Evolutionary conservation across 257 asterid genomes (phyloP).

Genomic region (Fraxinus americana): DNA sequence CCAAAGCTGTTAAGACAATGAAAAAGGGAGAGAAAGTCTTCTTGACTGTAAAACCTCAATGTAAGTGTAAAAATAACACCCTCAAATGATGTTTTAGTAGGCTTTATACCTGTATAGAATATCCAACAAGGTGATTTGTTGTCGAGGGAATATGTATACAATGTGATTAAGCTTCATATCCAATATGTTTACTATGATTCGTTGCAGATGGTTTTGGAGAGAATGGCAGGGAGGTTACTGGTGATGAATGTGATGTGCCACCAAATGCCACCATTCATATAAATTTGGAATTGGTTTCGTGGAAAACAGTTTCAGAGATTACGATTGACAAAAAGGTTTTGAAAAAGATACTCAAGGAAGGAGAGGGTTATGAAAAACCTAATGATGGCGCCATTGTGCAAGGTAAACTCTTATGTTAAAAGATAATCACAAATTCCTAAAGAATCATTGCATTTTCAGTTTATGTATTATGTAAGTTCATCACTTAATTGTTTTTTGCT

Average conservation of each 20-base stretch:
- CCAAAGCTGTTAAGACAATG: slow-evolving; percentile 59
- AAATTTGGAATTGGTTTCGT: slow-evolving; percentile 49
- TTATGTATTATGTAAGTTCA: neutral
- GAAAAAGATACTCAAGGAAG: slow-evolving; percentile 55
- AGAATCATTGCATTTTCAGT: neutral
- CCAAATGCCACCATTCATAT: slow-evolving; percentile 50
- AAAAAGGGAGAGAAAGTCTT: slow-evolving; percentile 52
- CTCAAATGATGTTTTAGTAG: neutral
- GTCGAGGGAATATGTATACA: neutral
- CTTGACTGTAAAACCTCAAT: slow-evolving; percentile 45
- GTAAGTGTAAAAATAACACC: slow-evolving; percentile 26
- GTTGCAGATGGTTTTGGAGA: slow-evolving; percentile 60
- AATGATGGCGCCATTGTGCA: slow-evolving; percentile 49
- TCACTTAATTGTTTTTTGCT: neutral
- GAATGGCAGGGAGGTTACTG: slow-evolving; percentile 31
- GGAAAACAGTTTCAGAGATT: slow-evolving; percentile 51
- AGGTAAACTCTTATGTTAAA: slow-evolving; percentile 26
- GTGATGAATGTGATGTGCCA: slow-evolving; percentile 36
- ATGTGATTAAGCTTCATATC: neutral
- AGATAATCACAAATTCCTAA: neutral
- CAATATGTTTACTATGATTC: neutral
- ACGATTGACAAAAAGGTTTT: slow-evolving; percentile 46
- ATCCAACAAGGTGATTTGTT: neutral
- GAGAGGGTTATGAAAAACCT: slow-evolving; percentile 57
- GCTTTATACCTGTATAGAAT: neutral